A percentile compares a stretch with the other conserved stretches of the same genome.
phyloP scores from a whole-genome alignment of 108 stramenopile species.

The Skeletonema potamos region DNA sequence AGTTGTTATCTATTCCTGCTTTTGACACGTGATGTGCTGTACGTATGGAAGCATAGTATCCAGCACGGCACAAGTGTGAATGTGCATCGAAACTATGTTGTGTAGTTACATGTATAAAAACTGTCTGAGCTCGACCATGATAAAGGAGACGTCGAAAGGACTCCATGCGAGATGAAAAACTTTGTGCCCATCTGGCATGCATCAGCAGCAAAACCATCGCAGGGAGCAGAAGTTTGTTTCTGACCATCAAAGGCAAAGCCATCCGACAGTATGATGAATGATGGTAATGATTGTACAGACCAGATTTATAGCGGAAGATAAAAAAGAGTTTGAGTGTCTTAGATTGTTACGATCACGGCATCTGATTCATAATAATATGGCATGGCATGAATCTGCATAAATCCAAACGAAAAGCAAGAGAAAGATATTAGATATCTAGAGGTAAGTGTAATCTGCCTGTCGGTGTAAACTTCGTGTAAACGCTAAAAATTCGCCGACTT shows the following conservation, averaged over 20 bases:
- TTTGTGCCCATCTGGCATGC: neutral
- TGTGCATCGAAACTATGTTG: neutral
- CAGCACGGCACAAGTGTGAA: neutral
- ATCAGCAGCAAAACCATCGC: neutral
- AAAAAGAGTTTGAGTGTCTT: too few relatives aligned
- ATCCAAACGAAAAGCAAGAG: too few relatives aligned
- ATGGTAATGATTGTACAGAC: neutral
- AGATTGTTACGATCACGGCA: too few relatives aligned
- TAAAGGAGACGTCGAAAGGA: neutral
- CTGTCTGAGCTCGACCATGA: neutral
- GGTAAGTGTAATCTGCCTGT: too few relatives aligned
- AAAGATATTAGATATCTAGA: too few relatives aligned
- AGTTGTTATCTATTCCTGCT: neutral
- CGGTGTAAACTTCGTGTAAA: too few relatives aligned
- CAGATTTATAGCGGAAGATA: too few relatives aligned
- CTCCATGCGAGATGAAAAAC: neutral
- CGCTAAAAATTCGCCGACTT: too few relatives aligned
- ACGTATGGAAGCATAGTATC: neutral
- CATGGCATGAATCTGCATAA: too few relatives aligned
- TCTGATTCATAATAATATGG: too few relatives aligned
- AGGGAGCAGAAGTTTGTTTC: neutral
- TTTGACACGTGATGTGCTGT: neutral
- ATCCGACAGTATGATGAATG: neutral
- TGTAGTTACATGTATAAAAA: neutral
- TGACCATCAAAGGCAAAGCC: neutral